Base-by-base conservation (phyloP, 768 basidiomycete species). In the Roridomyces roridus region DNA sequence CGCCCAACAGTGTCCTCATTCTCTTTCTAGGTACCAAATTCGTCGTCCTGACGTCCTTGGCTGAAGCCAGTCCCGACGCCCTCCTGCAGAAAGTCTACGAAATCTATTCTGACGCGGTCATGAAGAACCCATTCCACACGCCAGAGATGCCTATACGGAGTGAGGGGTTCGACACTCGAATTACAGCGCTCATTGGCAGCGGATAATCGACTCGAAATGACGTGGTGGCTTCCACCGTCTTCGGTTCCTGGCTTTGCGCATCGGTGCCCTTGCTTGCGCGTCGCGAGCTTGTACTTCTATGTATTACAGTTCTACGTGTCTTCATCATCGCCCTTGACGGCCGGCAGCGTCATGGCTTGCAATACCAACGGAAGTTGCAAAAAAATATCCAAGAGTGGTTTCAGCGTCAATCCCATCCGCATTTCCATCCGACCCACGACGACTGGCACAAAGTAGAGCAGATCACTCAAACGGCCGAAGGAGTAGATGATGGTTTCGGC, bases 51-150 rank as follows among this genome's bases (percentile, higher is more conserved):
- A 94, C 94, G 17, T 94, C 95, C 2, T 74, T 92, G 35, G 78
- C 85, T 2, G 92, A 94, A 64, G 76, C 84, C 8, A 83, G 83
- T 2, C 85, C 91, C 29, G 93, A 84, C 46, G 66, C 82, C 4
- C 77, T 89, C 20, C 77, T 99, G 36, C 88, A 89, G 66, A 92
- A 87, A 70, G 87, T 94, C 43, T 98, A 98, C 72, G 94, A 98
- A 70, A 85, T 84, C 18, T 99, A 98, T 70, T 83, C 96, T 0
- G 97, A 98, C 68, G 87, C 91, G 1, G 95, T 95, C 51, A 96
- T 98, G 93, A 98, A 98, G 80, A 98, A 98, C 68, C 97, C 97
- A 1, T 99, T 99, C 74, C 94, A 98, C 72, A 96, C 94, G 6
- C 92, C 91, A n/a, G 97, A 98, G 71, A 99, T 98, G 96, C 97